Base-by-base conservation (phyloP, 257 asterid species). In the Solanum etuberosum region DNA sequence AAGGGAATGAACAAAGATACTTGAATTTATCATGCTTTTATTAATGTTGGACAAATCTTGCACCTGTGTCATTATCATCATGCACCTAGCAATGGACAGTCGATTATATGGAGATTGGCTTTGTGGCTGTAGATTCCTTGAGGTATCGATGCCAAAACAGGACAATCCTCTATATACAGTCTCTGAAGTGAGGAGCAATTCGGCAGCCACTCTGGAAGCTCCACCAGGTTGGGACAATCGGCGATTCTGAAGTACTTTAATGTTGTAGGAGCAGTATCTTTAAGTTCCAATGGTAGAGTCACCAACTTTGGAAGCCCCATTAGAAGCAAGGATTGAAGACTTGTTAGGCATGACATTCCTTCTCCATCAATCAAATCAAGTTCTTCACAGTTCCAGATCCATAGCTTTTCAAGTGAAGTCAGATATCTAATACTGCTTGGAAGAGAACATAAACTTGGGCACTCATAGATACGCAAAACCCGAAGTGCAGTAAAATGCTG, bases 331-430 rank as follows among this genome's bases (percentile, higher is more conserved):
- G 95, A 91, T 51, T 85, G 89, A 81, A 93, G 90, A 81, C 91
- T 77, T 43, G 68, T 67, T 40, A 90, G 90, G 54, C 94, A 92
- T 34, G 82, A 81, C 77, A 93, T 46, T 72, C 93, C 92, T 7
- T 88, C 91, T 54, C 92, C 92, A 2, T 87, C 88, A 7, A 67
- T 54, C 43, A 90, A 82, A 88, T 90, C 88, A 59, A 93, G 90
- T 85, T 91, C 92, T 83, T 90, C 89, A 43, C 94, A 93, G 91
- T 93, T 91, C 94, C 95, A 93, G 76, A 93, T 90, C 93, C 95
- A 91, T 89, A 92, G 43, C 80, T 93, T 92, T 90, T 92, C 92
- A 48, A 93, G 95, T 27, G 91, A 54, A 70, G 91, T 70, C 16
- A 93, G 87, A 86, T 88, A 31, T 71, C 82, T 91, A 5, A 93